Conservation (phyloP, 257 asterid genomes). For the Ehretia macrophylla region DNA sequence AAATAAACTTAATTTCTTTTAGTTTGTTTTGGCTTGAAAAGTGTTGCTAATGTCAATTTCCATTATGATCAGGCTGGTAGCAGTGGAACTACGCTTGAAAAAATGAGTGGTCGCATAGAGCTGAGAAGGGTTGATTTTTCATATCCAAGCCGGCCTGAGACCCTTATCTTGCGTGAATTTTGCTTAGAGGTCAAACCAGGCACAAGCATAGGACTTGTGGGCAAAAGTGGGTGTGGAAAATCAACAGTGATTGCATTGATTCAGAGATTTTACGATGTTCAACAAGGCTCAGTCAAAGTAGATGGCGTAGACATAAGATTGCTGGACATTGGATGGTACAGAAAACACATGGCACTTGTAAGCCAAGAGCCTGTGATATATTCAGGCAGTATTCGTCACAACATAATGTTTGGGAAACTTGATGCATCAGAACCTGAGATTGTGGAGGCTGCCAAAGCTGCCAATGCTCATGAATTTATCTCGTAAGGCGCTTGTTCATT, state of each 20-base stretch:
- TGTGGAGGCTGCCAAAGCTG: constrained; percentile 67
- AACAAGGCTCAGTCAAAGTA: constrained; percentile 49
- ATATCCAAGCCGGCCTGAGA: constrained; percentile 59
- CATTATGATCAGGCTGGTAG: constrained; percentile 28
- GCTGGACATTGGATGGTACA: constrained; percentile 57
- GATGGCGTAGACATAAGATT: constrained; percentile 60
- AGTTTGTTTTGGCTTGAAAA: not conserved
- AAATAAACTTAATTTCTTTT: not conserved
- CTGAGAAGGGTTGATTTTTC: constrained; percentile 62
- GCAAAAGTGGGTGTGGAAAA: constrained; percentile 83
- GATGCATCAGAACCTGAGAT: constrained; percentile 63
- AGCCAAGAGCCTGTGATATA: constrained; percentile 84
- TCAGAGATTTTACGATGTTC: constrained; percentile 71
- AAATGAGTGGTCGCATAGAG: constrained; percentile 52
- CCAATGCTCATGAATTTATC: constrained; percentile 85
- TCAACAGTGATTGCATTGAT: constrained; percentile 70
- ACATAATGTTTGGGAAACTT: constrained; percentile 55
- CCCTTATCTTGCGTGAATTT: constrained; percentile 44
- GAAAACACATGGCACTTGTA: constrained; percentile 68
- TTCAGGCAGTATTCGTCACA: constrained; percentile 70
- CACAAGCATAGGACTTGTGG: constrained; percentile 70
- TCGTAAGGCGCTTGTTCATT: too few relatives aligned
- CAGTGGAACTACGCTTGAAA: constrained; percentile 31
- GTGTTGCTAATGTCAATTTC: not conserved
- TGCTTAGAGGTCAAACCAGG: constrained; percentile 64